Evolutionary conservation across 805 yeast species (phyloP).

Genomic region (Torulaspora maleeae): DNA sequence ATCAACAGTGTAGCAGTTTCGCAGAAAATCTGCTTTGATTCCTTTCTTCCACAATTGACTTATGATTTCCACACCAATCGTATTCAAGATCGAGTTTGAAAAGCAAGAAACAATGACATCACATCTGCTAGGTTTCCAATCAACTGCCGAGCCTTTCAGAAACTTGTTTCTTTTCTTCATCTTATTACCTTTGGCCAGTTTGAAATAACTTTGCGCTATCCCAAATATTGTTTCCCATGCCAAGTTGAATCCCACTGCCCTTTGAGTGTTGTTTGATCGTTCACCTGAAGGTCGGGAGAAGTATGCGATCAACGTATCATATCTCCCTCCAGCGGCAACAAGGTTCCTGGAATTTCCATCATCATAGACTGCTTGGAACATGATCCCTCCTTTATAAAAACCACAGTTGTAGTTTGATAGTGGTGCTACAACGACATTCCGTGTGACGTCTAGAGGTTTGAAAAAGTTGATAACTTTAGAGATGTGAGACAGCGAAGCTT

Average conservation of each 20-base stretch:
- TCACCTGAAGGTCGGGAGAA: constrained; percentile 54
- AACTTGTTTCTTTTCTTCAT: constrained; percentile 36
- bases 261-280: constrained; percentile 35
- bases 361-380: constrained; percentile 82
- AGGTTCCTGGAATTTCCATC: constrained; percentile 46
- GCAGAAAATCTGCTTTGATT: constrained; percentile 71
- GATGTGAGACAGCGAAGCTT: constrained; percentile 59
- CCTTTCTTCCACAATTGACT: constrained; percentile 67
- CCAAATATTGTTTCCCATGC: constrained; percentile 64
- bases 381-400: constrained; percentile 73
- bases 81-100: constrained; percentile 50
- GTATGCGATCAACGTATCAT: constrained; percentile 65
- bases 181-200: constrained; percentile 32
- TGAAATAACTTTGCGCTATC: constrained; percentile 47
- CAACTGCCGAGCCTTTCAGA: constrained; percentile 36
- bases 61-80: constrained; percentile 60
- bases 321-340: constrained; percentile 92
- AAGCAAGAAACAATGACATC: constrained; percentile 76
- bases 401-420: constrained; percentile 76
- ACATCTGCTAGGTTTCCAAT: constrained; percentile 62
- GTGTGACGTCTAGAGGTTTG: constrained; percentile 54
- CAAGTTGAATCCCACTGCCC: constrained; percentile 83
- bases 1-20: constrained; percentile 48
- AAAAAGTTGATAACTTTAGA: constrained; percentile 51
- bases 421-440: constrained; percentile 65